Evolutionary conservation across 2,329 filamentous ascomycete species (phyloP).

Genomic region (Metarhizium rileyi): DNA sequence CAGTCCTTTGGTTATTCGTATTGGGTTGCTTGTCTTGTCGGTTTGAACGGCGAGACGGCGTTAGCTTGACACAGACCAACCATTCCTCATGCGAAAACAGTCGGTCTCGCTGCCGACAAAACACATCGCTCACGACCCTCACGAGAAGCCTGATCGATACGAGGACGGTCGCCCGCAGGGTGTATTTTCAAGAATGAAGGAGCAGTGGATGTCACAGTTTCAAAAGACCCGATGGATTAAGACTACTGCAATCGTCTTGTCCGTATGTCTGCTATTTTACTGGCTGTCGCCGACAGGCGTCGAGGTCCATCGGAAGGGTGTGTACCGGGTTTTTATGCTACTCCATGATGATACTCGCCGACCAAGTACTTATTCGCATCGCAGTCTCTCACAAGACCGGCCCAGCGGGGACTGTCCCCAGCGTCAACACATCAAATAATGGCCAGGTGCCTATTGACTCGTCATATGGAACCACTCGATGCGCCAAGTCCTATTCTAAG

Average conservation of each 20-base stretch:
- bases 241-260: constrained; percentile 51
- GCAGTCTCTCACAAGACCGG: constrained; percentile 4
- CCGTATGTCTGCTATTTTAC: constrained; percentile 52
- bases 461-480: constrained; percentile 60
- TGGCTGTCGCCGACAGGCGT: constrained; percentile 52
- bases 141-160: constrained; percentile 58
- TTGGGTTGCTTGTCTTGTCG: background rate
- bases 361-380: too few species aligned
- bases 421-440: constrained; percentile 12
- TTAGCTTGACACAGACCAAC: background rate
- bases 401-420: background rate
- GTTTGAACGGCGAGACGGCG: background rate
- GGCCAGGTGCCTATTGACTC: constrained; percentile 50
- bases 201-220: constrained; percentile 51
- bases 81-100: constrained; percentile 50
- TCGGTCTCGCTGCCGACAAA: constrained; percentile 54
- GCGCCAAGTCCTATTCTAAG: constrained; percentile 72
- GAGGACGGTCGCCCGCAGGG: constrained; percentile 35
- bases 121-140: constrained; percentile 48
- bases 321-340: background rate
- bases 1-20: constrained; percentile 7
- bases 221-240: constrained; percentile 57
- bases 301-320: constrained; percentile 41
- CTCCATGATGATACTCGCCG: background rate
- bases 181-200: constrained; percentile 45